phyloP scores from a whole-genome alignment of 345 rosid genomes.

The Punica granatum region DNA sequence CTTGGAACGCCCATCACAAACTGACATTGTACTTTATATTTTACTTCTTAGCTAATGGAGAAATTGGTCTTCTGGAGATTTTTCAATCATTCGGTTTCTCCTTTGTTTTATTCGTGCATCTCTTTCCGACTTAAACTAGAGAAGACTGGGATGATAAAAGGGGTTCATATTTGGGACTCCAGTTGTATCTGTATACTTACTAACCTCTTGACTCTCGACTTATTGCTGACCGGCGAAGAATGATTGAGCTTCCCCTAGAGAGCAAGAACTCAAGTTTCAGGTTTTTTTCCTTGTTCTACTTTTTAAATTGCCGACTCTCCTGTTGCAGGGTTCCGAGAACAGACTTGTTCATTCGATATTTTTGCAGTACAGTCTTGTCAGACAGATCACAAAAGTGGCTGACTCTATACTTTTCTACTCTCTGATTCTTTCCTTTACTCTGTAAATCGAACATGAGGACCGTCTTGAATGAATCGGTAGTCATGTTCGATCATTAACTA shows the following conservation, averaged over 20 bases:
- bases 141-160: background rate
- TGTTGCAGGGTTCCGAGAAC: too few species aligned
- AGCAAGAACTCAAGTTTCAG: background rate
- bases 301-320: too few species aligned
- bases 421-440: too few species aligned
- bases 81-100: background rate
- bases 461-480: too few species aligned
- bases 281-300: background rate
- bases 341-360: too few species aligned
- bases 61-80: background rate
- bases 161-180: too few species aligned
- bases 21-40: conserved; percentile 1
- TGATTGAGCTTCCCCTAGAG: background rate
- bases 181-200: background rate
- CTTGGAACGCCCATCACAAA: background rate
- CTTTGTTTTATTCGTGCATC: background rate
- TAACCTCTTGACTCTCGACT: background rate
- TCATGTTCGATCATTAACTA: too few species aligned
- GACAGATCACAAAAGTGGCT: background rate
- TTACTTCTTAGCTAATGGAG: background rate
- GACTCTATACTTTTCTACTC: too few species aligned
- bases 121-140: background rate
- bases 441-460: too few species aligned
- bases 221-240: background rate
- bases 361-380: background rate